Evolutionary conservation across 768 basidiomycete species (phyloP).

Genomic region (Tulasnella sp.): DNA sequence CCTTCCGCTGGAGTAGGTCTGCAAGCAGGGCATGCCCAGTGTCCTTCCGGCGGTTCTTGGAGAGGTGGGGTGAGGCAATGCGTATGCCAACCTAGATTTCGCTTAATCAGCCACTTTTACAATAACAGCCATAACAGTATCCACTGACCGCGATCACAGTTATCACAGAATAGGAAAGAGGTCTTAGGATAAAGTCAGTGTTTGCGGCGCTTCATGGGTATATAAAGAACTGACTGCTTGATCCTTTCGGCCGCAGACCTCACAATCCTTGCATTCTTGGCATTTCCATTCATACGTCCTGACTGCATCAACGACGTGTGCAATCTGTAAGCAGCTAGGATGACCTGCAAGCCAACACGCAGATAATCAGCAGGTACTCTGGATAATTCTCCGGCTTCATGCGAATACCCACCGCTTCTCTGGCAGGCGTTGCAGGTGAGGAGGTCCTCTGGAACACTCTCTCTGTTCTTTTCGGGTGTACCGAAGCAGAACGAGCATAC

Average conservation of each 20-base stretch:
- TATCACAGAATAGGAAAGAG: conserved; percentile 82
- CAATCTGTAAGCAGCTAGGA: conserved; percentile 68
- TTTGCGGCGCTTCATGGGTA: conserved; percentile 7
- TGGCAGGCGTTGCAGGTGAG: conserved; percentile 74
- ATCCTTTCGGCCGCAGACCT: conserved; percentile 72
- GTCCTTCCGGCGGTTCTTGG: conserved; percentile 56
- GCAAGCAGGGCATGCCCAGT: conserved; percentile 66
- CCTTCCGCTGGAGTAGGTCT: conserved; percentile 22
- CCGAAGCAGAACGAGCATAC: conserved; percentile 75
- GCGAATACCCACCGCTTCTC: conserved; percentile 51
- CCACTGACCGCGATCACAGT: conserved; percentile 72
- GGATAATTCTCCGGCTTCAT: background rate
- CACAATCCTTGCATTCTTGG: conserved; percentile 85
- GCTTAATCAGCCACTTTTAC: conserved; percentile 9
- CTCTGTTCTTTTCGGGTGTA: conserved; percentile 46
- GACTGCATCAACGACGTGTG: conserved; percentile 45
- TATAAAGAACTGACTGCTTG: conserved; percentile 57
- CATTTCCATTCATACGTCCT: conserved; percentile 76
- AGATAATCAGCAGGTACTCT: conserved; percentile 7
- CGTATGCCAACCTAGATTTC: conserved; percentile 63
- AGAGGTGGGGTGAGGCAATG: conserved; percentile 68
- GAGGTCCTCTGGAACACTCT: conserved; percentile 51
- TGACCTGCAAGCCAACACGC: conserved; percentile 44
- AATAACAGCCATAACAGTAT: conserved; percentile 16
- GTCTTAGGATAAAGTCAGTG: conserved; percentile 34